Evolutionary conservation across 179 eudicot genomes (phyloP).

Genomic region (Spinacia oleracea): DNA sequence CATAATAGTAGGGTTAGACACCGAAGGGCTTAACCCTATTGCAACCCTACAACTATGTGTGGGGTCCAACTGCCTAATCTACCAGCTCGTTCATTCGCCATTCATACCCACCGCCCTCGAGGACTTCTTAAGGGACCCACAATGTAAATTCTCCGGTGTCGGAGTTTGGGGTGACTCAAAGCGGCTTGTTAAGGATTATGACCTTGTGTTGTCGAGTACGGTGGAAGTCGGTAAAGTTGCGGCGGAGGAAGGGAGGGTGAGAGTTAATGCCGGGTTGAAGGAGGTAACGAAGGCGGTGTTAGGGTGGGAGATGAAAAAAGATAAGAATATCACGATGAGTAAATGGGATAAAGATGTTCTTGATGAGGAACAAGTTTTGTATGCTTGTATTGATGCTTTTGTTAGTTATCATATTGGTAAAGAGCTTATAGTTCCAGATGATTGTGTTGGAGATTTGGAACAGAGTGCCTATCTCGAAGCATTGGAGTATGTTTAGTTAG

Average conservation of each 20-base stretch:
- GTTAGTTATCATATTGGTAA: constrained; percentile 19
- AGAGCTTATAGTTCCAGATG: neutral
- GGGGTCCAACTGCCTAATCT: constrained; percentile 25
- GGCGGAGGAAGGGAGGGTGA: constrained; percentile 17
- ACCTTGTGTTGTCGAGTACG: neutral
- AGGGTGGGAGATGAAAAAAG: constrained; percentile 42
- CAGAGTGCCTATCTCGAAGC: too few relatives aligned
- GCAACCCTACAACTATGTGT: constrained; percentile 30
- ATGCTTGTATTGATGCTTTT: constrained; percentile 51
- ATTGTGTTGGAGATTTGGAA: neutral
- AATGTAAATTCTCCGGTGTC: constrained; percentile 16
- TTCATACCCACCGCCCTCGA: constrained; percentile 1
- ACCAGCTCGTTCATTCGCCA: constrained; percentile 17
- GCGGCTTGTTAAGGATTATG: neutral
- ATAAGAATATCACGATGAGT: constrained; percentile 39
- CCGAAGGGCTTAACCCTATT: constrained; percentile 27
- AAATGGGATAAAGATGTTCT: constrained; percentile 36
- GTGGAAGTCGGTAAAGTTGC: constrained; percentile 19
- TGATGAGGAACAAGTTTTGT: constrained; percentile 31
- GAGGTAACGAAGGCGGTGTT: constrained; percentile 35
- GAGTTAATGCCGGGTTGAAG: constrained; percentile 40
- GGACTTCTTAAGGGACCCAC: constrained; percentile 12
- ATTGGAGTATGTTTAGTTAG: too few relatives aligned
- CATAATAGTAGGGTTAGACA: constrained; percentile 26
- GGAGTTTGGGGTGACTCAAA: constrained; percentile 22